Percentiles rank a stretch among this genome's conserved stretches.
These are phyloP conservation scores for Curvularia sp. DNA, from an alignment of 2,329 filamentous ascomycete species.

Conservation along the genomic window DNA sequence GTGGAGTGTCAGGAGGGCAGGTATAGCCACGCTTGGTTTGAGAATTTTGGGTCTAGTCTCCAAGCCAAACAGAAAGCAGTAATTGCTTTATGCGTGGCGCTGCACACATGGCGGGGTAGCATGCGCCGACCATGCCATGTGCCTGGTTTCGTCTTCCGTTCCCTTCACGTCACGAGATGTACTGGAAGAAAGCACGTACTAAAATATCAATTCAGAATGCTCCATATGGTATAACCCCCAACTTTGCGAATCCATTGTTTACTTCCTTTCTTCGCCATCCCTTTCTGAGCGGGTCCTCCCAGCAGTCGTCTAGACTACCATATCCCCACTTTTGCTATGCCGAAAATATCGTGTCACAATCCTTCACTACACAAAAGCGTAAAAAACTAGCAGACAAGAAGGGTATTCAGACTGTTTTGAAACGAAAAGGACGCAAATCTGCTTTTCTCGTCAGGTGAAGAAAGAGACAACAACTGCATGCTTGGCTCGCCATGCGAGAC, in stretches of 20 bases:
- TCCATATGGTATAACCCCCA: background rate
- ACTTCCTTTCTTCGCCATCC: background rate
- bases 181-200: background rate
- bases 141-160: background rate
- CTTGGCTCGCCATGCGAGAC: background rate
- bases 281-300: background rate
- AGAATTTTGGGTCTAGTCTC: background rate
- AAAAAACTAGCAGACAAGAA: background rate
- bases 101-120: background rate
- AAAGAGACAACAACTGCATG: background rate
- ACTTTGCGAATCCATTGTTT: background rate
- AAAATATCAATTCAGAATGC: background rate
- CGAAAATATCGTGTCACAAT: background rate
- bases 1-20: constrained; percentile 18
- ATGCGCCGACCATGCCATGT: background rate
- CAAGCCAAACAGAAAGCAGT: background rate
- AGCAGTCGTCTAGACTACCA: background rate
- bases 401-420: background rate
- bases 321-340: background rate
- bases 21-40: background rate
- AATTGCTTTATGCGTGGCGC: background rate
- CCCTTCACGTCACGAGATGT: background rate
- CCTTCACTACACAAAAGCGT: background rate
- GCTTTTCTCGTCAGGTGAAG: background rate
- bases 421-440: background rate